Percentiles rank a stretch among this genome's conserved stretches.
phyloP scores from a whole-genome alignment of 768 basidiomycete genomes.

The Porphyrellus cyaneotinctus region DNA sequence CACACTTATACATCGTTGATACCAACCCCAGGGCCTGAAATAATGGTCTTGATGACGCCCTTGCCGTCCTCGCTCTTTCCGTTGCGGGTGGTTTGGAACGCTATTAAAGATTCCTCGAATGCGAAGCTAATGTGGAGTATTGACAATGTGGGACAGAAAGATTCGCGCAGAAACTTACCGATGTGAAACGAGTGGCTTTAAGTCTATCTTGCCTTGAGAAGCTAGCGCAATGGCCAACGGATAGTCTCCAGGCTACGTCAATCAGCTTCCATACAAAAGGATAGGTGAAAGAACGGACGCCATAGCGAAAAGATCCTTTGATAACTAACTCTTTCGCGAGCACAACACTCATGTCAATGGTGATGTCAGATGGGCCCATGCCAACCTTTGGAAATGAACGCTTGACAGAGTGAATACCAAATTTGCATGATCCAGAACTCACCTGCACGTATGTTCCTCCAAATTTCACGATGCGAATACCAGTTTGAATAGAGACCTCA shows the following conservation, averaged over 20 bases:
- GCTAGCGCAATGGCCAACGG: conserved; percentile 81
- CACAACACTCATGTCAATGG: conserved; percentile 65
- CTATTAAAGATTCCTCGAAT: conserved; percentile 73
- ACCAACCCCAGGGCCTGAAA: conserved; percentile 70
- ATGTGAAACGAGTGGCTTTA: conserved; percentile 88
- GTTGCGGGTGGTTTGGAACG: conserved; percentile 75
- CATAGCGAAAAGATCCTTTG: conserved; percentile 93
- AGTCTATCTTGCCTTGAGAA: conserved; percentile 74
- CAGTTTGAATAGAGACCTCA: conserved; percentile 88
- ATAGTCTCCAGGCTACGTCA: conserved; percentile 72
- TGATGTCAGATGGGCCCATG: conserved; percentile 76
- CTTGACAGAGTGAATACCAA: background rate
- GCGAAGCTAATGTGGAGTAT: conserved; percentile 44
- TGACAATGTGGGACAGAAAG: background rate
- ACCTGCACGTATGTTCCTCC: conserved; percentile 77
- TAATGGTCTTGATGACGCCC: conserved; percentile 84
- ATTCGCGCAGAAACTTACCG: conserved; percentile 41
- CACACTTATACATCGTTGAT: conserved; percentile 40
- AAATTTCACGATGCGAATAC: conserved; percentile 64
- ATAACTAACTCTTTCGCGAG: conserved; percentile 75
- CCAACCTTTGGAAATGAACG: conserved; percentile 55
- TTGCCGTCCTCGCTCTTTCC: conserved; percentile 87
- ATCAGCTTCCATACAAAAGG: background rate
- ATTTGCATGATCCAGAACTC: conserved; percentile 6
- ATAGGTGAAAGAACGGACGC: conserved; percentile 39